A percentile compares a stretch with the other conserved stretches of the same genome.
These are phyloP conservation scores for Mortierella polycephala DNA, from an alignment of 371 early-diverging fungal species.

Conservation along the genomic window DNA sequence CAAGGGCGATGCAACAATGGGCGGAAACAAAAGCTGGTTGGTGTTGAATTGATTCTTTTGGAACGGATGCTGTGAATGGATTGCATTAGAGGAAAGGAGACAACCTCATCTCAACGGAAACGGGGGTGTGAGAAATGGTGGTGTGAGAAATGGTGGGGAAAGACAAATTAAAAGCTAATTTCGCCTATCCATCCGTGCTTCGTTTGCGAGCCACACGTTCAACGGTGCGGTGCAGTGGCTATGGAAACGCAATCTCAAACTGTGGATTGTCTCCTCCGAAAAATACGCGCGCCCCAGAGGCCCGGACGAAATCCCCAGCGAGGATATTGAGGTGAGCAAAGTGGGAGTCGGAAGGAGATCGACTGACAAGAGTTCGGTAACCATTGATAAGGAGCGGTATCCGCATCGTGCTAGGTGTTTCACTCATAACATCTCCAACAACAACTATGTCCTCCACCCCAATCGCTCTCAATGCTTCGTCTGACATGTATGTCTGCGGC, in stretches of 20 bases:
- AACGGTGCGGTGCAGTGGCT: neutral
- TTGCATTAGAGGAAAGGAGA: no score
- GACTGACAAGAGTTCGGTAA: constrained; percentile 1
- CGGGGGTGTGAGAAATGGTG: no score
- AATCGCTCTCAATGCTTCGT: constrained; percentile 20
- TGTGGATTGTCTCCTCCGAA: constrained; percentile 18
- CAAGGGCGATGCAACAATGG: no score
- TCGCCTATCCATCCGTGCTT: neutral
- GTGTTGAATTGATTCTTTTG: no score
- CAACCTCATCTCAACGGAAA: no score
- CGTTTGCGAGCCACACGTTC: neutral
- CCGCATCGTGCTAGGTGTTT: neutral
- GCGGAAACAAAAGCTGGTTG: no score
- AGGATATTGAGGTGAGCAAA: constrained; percentile 41
- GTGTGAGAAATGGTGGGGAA: no score
- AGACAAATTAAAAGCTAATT: no score
- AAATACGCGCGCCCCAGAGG: constrained; percentile 9
- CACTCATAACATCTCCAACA: constrained; percentile 7
- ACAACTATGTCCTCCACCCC: constrained; percentile 30
- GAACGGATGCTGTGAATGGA: no score
- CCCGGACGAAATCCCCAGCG: constrained; percentile 21
- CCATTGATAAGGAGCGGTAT: constrained; percentile 39
- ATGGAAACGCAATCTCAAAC: constrained; percentile 25
- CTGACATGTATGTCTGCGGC: constrained; percentile 31
- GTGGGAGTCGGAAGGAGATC: constrained; percentile 28